Conservation (phyloP, 179 eudicot genomes). For the Dionaea muscipula region DNA sequence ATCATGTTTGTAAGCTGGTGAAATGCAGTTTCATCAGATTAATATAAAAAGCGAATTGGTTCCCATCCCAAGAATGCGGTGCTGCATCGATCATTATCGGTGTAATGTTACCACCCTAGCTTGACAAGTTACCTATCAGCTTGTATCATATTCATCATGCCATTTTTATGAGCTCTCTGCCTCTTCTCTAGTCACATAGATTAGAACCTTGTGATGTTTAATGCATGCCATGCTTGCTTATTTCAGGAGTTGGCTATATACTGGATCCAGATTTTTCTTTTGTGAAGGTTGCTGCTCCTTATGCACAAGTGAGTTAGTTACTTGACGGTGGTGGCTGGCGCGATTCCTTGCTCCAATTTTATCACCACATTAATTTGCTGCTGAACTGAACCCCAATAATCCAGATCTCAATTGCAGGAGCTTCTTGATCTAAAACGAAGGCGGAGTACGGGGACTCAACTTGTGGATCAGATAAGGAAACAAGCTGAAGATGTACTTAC, state of each 20-base stretch:
- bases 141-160: no score
- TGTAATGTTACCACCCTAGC: no score
- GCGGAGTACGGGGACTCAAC: constrained; percentile 54
- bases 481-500: constrained; percentile 99
- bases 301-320: constrained; percentile 58
- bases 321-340: background rate
- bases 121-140: no score
- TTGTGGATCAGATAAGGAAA: constrained; percentile 76
- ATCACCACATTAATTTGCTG: background rate
- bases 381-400: background rate
- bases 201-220: background rate
- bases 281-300: constrained; percentile 91
- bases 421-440: constrained; percentile 72
- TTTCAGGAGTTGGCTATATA: constrained; percentile 67
- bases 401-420: constrained; percentile 49
- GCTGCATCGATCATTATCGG: no score
- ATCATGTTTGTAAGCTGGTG: no score
- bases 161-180: no score
- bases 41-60: no score
- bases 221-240: background rate
- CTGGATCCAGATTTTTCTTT: constrained; percentile 88
- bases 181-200: no score
- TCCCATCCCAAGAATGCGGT: no score
- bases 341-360: background rate
- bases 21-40: no score